phyloP scores from a whole-genome alignment of 768 basidiomycete genomes.

The Agaricus sinodeliciosus region DNA sequence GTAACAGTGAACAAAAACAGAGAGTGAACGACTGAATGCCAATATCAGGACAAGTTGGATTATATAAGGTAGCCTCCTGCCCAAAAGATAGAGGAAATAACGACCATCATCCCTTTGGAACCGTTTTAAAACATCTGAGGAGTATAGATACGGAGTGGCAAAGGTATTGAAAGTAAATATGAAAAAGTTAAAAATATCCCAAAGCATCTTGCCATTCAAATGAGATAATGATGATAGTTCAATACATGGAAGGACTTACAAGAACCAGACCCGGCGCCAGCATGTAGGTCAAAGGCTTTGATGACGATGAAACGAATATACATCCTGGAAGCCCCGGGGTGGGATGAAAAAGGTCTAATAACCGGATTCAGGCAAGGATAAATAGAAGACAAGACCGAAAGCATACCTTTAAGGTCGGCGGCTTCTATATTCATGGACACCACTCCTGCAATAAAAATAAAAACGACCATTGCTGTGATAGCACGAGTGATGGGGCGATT shows the following conservation, averaged over 20 bases:
- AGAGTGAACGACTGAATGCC: not conserved
- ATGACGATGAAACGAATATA: not conserved
- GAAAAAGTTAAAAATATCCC: not conserved
- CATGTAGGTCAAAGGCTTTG: not conserved
- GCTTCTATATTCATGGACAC: not conserved
- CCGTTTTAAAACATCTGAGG: not conserved
- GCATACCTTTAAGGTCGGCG: not conserved
- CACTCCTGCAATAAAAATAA: not conserved
- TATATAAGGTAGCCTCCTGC: not conserved
- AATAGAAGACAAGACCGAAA: not conserved
- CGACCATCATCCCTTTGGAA: constrained; percentile 1
- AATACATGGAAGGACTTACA: not conserved
- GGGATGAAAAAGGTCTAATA: not conserved
- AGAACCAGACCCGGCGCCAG: not conserved
- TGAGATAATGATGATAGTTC: not conserved
- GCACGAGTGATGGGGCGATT: not conserved
- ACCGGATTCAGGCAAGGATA: not conserved
- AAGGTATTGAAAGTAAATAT: not conserved
- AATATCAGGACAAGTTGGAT: not conserved
- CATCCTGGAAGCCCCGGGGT: not conserved
- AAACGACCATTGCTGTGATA: not conserved
- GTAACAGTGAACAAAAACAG: not conserved
- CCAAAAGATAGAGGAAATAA: constrained; percentile 1
- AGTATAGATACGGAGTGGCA: not conserved
- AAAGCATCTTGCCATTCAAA: not conserved